phyloP scores from a whole-genome alignment of 768 basidiomycete genomes.

The Sarcodon aspratus region DNA sequence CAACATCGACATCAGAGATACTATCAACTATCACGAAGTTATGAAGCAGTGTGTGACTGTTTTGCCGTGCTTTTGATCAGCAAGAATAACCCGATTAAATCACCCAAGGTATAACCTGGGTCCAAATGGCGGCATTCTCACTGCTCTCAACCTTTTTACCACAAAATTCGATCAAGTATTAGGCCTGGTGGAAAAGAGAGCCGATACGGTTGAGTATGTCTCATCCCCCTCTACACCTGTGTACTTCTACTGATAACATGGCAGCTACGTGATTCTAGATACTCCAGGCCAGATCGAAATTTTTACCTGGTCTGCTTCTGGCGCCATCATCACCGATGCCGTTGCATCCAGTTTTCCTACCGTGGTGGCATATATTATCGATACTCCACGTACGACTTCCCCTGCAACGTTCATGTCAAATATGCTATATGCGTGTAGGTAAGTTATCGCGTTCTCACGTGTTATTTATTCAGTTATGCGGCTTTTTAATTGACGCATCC shows the following conservation, averaged over 20 bases:
- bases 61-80: conserved; percentile 6
- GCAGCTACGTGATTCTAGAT: conserved; percentile 87
- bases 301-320: conserved; percentile 99
- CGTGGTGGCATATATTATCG: conserved; percentile 93
- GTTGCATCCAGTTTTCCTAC: conserved; percentile 89
- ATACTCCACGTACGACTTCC: conserved; percentile 88
- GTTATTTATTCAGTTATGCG: neutral
- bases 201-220: conserved; percentile 78
- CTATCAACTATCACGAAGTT: conserved; percentile 93
- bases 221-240: neutral
- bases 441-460: conserved; percentile 10
- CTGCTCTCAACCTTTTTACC: conserved; percentile 93
- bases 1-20: conserved; percentile 97
- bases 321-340: conserved; percentile 96
- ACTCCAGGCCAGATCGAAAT: conserved; percentile 99
- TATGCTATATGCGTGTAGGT: conserved; percentile 99
- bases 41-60: conserved; percentile 90
- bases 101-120: conserved; percentile 84
- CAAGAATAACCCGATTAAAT: neutral
- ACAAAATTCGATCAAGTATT: conserved; percentile 99
- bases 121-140: conserved; percentile 96
- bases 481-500: neutral
- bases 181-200: conserved; percentile 80
- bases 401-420: conserved; percentile 99
- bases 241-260: neutral